Conservation (phyloP, 2,329 filamentous ascomycete genomes). For the Setomelanomma holmii region DNA sequence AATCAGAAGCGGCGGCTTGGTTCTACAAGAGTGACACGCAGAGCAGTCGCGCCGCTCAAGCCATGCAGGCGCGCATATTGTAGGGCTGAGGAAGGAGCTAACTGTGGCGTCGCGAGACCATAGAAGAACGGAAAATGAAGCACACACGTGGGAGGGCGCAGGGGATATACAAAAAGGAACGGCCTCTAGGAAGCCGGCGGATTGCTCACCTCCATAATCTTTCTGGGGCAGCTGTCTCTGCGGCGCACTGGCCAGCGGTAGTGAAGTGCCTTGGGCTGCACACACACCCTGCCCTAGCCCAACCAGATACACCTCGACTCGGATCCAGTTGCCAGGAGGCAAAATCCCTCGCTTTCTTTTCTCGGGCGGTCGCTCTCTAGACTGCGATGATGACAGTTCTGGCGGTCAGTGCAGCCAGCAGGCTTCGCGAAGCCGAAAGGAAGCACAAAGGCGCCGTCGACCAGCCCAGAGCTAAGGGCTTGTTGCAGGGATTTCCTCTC, state of each 20-base stretch:
- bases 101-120: conserved; percentile 6
- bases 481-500: conserved; percentile 14
- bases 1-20: conserved; percentile 37
- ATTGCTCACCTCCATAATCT: conserved; percentile 45
- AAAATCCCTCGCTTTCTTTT: conserved; percentile 1
- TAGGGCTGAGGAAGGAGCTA: conserved; percentile 37
- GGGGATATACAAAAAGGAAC: conserved; percentile 24
- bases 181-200: conserved; percentile 13
- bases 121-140: conserved; percentile 10
- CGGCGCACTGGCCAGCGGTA: conserved; percentile 38
- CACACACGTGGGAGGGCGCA: conserved; percentile 16
- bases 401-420: conserved; percentile 13
- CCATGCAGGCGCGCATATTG: conserved; percentile 28
- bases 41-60: conserved; percentile 37
- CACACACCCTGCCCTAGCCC: conserved; percentile 1
- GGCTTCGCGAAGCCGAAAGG: conserved; percentile 4
- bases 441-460: conserved; percentile 6
- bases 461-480: conserved; percentile 13
- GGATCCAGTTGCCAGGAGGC: neutral
- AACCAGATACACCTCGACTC: neutral
- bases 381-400: conserved; percentile 6
- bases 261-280: conserved; percentile 29
- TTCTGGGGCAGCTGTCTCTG: conserved; percentile 32
- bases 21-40: conserved; percentile 48
- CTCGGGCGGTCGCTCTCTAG: conserved; percentile 5